Evolutionary conservation across 345 rosid species (phyloP).

Genomic region (Triadica sebifera): DNA sequence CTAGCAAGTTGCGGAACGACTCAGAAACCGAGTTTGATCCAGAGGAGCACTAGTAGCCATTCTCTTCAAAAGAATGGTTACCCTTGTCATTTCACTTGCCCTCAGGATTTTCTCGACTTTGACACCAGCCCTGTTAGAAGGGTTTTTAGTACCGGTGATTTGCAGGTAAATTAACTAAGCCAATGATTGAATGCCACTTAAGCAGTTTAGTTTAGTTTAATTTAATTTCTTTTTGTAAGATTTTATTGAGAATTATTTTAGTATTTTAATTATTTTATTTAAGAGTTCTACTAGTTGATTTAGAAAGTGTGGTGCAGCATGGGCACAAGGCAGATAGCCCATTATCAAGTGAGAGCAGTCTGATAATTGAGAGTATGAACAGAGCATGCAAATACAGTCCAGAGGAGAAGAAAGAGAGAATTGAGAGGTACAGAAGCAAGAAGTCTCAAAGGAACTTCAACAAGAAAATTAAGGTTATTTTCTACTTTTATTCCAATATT

Average conservation of each 20-base stretch:
- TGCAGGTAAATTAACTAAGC: conserved; percentile 45
- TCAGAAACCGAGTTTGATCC: conserved; percentile 40
- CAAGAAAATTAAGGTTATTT: conserved; percentile 86
- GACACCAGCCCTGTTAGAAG: conserved; percentile 58
- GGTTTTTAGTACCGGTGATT: conserved; percentile 78
- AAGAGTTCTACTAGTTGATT: not conserved
- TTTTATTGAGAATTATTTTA: too few species aligned
- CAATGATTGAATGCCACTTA: too few species aligned
- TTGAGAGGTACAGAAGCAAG: conserved; percentile 81
- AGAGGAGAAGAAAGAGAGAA: conserved; percentile 83
- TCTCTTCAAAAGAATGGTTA: conserved; percentile 43
- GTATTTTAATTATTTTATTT: not conserved
- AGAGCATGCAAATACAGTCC: conserved; percentile 76
- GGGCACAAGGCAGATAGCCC: conserved; percentile 51
- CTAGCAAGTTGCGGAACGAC: conserved; percentile 40
- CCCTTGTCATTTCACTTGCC: conserved; percentile 32
- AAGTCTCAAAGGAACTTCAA: conserved; percentile 84
- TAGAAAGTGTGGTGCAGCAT: conserved; percentile 23
- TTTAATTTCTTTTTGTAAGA: too few species aligned
- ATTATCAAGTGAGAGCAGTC: conserved; percentile 71
- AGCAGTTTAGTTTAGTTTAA: too few species aligned
- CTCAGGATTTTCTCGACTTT: conserved; percentile 40
- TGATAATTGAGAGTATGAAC: conserved; percentile 82
- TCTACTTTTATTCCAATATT: not conserved
- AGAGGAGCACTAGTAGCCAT: conserved; percentile 70